Base-by-base conservation (phyloP, 805 yeast species). In the Yarrowia sp. region DNA sequence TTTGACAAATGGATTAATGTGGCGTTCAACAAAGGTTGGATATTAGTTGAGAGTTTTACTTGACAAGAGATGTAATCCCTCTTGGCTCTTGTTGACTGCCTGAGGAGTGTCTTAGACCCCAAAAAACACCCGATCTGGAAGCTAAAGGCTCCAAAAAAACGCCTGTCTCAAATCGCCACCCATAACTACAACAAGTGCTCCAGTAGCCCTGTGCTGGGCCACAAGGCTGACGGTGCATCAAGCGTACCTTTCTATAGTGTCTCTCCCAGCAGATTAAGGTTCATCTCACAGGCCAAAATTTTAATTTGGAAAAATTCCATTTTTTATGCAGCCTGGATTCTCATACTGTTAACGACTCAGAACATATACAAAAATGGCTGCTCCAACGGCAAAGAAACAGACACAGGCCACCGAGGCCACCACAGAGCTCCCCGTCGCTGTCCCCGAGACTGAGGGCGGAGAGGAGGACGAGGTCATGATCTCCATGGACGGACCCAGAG, bases 401-500 rank as follows among this genome's bases (percentile, higher is more conserved):
- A 38, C 57, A 39, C 61, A 55, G 39, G 57, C 41, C 31, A 44
- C 53, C 42, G 72, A 73, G 28, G 77, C 74, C 31, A 81, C 78
- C n/a, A 79, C 78, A 33, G 82, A 77, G 62, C 79, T 78, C 45
- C 74, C 78, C 14, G 71, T 80, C 57, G 74, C 80, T 50, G 81
- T 78, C 64, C 76, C 64, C 22, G 44, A 32, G 9, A 41, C 35
- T n/a, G 63, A 50, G 32, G 55, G 41, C 4, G 44, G 32, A 1
- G 65, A 53, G 15, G 65, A 33, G 4, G 67, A 65, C 17, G 66
- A 62, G 38, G 62, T 60, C 32, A 62, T 61, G 65, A 47, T 48
- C 82, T 85, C 67, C 78, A 81, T 67, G 80, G 79, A 35, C 60
- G 71, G 9, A 75, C 81, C 14, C 79, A 80, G 35, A 68, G 71